A percentile compares a stretch with the other conserved stretches of the same genome.
These are phyloP conservation scores for Aureobasidium sp. DNA, from an alignment of 2,329 filamentous ascomycete species.

Conservation along the genomic window DNA sequence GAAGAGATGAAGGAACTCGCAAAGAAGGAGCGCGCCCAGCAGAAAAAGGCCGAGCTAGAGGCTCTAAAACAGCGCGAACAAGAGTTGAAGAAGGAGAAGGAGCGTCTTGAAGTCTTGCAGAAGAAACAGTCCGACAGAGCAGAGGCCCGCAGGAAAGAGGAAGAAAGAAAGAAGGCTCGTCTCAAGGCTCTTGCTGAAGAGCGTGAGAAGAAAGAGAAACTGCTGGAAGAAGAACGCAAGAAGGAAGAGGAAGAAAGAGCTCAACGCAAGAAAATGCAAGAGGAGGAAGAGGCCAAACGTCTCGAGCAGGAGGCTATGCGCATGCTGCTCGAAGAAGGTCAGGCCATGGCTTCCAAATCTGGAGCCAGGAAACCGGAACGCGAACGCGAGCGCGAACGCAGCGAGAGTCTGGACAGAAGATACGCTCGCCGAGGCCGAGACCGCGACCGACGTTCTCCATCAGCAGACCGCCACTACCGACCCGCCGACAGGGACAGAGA, in stretches of 20 bases:
- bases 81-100: conserved; percentile 35
- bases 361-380: conserved; percentile 22
- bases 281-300: conserved; percentile 43
- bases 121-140: conserved; percentile 42
- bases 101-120: conserved; percentile 38
- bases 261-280: conserved; percentile 31
- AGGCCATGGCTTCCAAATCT: conserved; percentile 46
- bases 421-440: conserved; percentile 12
- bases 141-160: conserved; percentile 36
- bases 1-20: conserved; percentile 52
- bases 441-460: background rate
- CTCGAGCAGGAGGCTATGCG: conserved; percentile 49
- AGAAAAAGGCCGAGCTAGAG: conserved; percentile 44
- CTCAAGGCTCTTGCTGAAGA: conserved; percentile 45
- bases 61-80: conserved; percentile 42
- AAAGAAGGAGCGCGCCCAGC: conserved; percentile 53
- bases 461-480: conserved; percentile 13
- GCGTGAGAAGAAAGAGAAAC: conserved; percentile 31
- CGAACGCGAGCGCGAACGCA: conserved; percentile 35
- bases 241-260: conserved; percentile 40
- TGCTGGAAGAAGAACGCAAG: conserved; percentile 45
- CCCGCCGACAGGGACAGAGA: conserved; percentile 14
- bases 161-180: conserved; percentile 47
- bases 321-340: conserved; percentile 46
- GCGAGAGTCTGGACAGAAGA: conserved; percentile 17